Evolutionary conservation across 1,284 basidiomycete species (phyloP), one percentile per base, ranked within the genome.

Genomic region (Amylostereum chailletii): DNA sequence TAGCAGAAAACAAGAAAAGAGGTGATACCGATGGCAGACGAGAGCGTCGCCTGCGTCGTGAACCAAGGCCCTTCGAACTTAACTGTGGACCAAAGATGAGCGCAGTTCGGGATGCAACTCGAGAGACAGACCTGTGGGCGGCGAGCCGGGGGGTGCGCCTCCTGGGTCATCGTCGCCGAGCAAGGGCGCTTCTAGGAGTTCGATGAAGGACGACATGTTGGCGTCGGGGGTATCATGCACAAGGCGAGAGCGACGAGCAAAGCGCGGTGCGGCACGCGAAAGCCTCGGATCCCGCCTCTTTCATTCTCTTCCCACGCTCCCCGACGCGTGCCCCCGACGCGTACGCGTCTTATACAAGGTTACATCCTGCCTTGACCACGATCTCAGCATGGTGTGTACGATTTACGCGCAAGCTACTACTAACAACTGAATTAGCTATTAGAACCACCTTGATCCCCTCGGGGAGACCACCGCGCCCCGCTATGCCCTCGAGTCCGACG

Each of bases 1-100:
- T 94, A 86, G 10, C 88, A 94, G 69, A 99, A 99, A 9, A 91
- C 62, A 27, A 96, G 62, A 68, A 98, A 91, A 0, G 90, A 88
- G 4, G 73, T 63, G 2, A 92, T 41, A 1, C 95, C 96, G 53
- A 99, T 83, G 11, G 75, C 67, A 30, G 81, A 68, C 3, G 94
- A 91, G 34, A 99, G 77, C 1, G 76, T 66, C 33, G 97, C 71
- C 65, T 98, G 95, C 6, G 94, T 97, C 8, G 81, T 83, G 67
- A 99, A 86, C 93, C 93, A 95, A 19, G 90, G 90, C 0, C 93
- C 92, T 57, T 88, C 84, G 62, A 87, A 90, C 61, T 76, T 86
- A 55, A 72, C 87, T 79, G 39, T 42, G 47, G 27, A 1, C 7
- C 31, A 39, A 38, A 73, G 55, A 34, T n/a, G 2, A 30, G 10